Evolutionary conservation across 441 rosid genomes (phyloP).

Genomic region (Raphanus hybrid): DNA sequence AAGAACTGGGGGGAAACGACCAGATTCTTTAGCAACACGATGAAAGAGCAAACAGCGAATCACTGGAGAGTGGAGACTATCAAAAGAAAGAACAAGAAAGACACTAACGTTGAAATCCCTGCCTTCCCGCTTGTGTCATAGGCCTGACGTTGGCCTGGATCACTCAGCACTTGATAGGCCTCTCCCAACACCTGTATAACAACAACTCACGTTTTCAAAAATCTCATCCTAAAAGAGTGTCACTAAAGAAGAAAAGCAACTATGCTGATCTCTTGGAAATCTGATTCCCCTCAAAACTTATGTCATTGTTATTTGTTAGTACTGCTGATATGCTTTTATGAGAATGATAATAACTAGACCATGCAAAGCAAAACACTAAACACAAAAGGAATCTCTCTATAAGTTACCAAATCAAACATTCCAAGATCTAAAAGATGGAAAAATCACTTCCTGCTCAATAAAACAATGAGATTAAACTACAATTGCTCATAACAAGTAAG

Average conservation of each 20-base stretch:
- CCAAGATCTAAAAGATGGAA: background rate
- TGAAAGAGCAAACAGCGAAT: constrained; percentile 26
- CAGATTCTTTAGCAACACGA: too few relatives aligned
- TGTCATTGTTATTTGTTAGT: background rate
- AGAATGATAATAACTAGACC: background rate
- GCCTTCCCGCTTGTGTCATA: constrained; percentile 90
- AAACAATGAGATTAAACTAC: background rate
- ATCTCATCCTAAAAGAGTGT: constrained; percentile 11
- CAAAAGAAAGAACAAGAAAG: constrained; percentile 42
- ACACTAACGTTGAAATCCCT: constrained; percentile 92
- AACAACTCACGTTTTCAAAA: background rate
- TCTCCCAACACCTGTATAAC: constrained; percentile 87
- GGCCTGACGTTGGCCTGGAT: constrained; percentile 89
- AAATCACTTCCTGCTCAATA: background rate
- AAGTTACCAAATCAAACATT: constrained; percentile 1
- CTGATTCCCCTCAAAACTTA: background rate
- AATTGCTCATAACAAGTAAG: background rate
- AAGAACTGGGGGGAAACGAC: constrained; percentile 1
- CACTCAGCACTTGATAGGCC: constrained; percentile 97
- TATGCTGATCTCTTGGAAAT: too few relatives aligned
- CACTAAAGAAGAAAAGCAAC: background rate
- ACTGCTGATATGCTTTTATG: background rate
- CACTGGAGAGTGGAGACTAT: background rate
- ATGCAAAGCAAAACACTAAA: background rate
- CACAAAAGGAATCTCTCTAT: constrained; percentile 1